Conservation (phyloP, 2,329 filamentous ascomycete genomes). For the Penicillium nordicum region DNA sequence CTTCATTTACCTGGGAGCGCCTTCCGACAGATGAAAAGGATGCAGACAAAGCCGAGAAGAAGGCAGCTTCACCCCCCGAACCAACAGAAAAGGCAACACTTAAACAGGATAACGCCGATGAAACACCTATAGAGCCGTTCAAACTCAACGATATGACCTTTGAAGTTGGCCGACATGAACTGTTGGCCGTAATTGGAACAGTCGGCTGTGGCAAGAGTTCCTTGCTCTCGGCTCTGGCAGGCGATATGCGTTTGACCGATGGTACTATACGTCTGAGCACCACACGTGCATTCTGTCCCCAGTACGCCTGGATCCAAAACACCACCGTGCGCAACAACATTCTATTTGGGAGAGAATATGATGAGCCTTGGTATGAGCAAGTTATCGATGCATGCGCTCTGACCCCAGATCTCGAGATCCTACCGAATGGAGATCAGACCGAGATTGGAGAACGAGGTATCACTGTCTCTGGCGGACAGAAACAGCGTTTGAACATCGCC, state of each 20-base stretch:
- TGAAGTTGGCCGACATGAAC: slow-evolving; percentile 37
- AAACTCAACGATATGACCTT: slow-evolving; percentile 40
- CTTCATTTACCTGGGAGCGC: slow-evolving; percentile 66
- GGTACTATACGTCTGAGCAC: slow-evolving; percentile 79
- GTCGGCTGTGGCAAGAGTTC: slow-evolving; percentile 84
- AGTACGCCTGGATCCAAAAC: slow-evolving; percentile 98
- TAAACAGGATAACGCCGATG: slow-evolving; percentile 11
- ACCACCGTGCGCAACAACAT: slow-evolving; percentile 85
- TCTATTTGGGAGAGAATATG: slow-evolving; percentile 75
- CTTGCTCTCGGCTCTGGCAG: slow-evolving; percentile 80
- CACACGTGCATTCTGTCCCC: slow-evolving; percentile 83
- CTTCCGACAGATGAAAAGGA: slow-evolving; percentile 21
- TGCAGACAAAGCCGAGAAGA: slow-evolving; percentile 25
- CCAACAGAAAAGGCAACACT: slow-evolving; percentile 10
- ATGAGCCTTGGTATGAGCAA: slow-evolving; percentile 73
- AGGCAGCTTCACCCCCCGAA: slow-evolving; percentile 44
- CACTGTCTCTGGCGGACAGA: slow-evolving; percentile 91
- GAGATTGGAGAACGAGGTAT: slow-evolving; percentile 96
- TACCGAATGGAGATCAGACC: slow-evolving; percentile 83
- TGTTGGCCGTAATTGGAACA: slow-evolving; percentile 61
- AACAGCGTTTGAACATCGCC: slow-evolving; percentile 92
- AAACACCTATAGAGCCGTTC: slow-evolving; percentile 37
- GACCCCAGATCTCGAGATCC: slow-evolving; percentile 80
- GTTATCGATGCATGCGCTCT: slow-evolving; percentile 87
- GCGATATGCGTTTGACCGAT: slow-evolving; percentile 73